phyloP scores from a whole-genome alignment of 2,329 filamentous ascomycete genomes.

The Phialophora macrospora region DNA sequence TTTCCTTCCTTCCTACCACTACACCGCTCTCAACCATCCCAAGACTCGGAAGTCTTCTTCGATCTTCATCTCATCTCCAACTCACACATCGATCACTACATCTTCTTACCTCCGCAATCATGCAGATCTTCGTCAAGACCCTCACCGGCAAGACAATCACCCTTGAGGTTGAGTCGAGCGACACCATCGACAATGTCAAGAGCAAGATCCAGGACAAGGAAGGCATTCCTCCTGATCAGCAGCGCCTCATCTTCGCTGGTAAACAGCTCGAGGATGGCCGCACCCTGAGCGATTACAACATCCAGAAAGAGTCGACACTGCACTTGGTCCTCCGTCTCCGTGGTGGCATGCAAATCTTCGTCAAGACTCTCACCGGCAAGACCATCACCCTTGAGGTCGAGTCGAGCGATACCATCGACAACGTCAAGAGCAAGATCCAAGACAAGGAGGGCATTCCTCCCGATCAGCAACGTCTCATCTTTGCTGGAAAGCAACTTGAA shows the following conservation, averaged over 20 bases:
- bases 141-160: constrained; percentile 66
- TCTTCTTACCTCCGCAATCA: constrained; percentile 55
- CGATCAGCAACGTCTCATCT: constrained; percentile 94
- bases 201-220: constrained; percentile 66
- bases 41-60: constrained; percentile 31
- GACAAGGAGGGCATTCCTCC: constrained; percentile 97
- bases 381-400: constrained; percentile 71
- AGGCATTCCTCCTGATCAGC: constrained; percentile 63
- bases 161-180: constrained; percentile 56
- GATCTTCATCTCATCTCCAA: constrained; percentile 26
- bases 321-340: constrained; percentile 76
- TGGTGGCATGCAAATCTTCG: constrained; percentile 57
- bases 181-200: constrained; percentile 61
- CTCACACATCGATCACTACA: constrained; percentile 14
- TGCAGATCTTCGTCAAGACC: constrained; percentile 99
- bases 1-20: constrained; percentile 27
- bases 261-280: constrained; percentile 64
- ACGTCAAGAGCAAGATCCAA: constrained; percentile 96
- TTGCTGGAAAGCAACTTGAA: constrained; percentile 94
- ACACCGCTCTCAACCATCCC: constrained; percentile 28
- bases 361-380: constrained; percentile 66
- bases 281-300: constrained; percentile 61
- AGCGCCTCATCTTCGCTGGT: constrained; percentile 63
- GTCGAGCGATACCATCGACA: constrained; percentile 87
- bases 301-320: constrained; percentile 68